These are phyloP conservation scores for Neckera pumila DNA, from an alignment of 225 moss, liverwort and hornwort species.

Conservation along the genomic window DNA sequence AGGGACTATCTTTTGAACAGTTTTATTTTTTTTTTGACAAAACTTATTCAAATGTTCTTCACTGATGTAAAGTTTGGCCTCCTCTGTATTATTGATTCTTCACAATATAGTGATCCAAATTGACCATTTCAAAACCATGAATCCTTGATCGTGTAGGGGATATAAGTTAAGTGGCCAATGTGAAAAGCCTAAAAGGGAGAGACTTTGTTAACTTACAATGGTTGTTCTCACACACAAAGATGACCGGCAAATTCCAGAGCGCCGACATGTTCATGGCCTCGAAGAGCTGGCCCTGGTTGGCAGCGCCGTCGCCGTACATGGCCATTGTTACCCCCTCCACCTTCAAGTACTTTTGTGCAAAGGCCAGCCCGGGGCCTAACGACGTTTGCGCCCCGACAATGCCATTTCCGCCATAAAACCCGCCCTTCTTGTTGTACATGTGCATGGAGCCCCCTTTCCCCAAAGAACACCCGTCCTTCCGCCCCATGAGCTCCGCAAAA, in stretches of 20 bases:
- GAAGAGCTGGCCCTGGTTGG: not conserved
- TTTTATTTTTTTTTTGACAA: not conserved
- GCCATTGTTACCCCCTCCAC: not conserved
- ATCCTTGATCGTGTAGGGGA: not conserved
- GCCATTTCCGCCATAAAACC: not conserved
- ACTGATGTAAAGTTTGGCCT: not conserved
- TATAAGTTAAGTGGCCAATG: not conserved
- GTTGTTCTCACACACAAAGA: not conserved
- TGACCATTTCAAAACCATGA: not conserved
- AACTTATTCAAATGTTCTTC: not conserved
- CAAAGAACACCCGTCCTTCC: not conserved
- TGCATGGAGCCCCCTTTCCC: not conserved
- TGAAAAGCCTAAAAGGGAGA: not conserved
- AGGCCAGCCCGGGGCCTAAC: not conserved
- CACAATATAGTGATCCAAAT: not conserved
- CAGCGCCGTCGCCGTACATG: not conserved
- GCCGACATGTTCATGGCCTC: not conserved
- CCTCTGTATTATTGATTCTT: not conserved
- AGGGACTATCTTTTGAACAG: not conserved
- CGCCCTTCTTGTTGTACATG: not conserved
- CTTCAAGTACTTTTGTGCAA: not conserved
- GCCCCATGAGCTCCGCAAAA: not conserved
- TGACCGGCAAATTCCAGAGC: not conserved
- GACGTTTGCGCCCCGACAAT: not conserved
- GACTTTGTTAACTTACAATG: not conserved